Conservation (phyloP, 108 stramenopile genomes). For the Stephanodiscus triporus region DNA sequence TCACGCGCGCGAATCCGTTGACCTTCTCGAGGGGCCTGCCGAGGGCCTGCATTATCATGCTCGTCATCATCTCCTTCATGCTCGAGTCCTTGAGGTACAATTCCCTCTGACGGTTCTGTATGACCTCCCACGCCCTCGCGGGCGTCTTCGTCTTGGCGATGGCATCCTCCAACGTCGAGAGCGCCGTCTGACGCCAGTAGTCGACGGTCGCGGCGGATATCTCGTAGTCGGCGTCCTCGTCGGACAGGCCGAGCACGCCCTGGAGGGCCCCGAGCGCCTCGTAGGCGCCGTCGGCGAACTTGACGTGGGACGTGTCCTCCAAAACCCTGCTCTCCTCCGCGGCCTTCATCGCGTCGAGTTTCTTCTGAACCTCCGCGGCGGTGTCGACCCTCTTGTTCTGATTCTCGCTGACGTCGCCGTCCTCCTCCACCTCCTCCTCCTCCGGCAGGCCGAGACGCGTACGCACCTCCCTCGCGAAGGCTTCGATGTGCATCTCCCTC, state of each 20-base stretch:
- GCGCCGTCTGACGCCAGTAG: slow-evolving; percentile 69
- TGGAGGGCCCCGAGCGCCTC: slow-evolving; percentile 69
- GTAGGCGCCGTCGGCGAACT: slow-evolving; percentile 68
- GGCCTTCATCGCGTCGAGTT: slow-evolving; percentile 29
- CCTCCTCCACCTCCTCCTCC: slow-evolving; percentile 45
- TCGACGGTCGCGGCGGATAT: slow-evolving; percentile 66
- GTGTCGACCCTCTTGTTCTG: slow-evolving; percentile 36
- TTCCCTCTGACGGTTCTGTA: slow-evolving; percentile 68
- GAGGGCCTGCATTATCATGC: slow-evolving; percentile 79
- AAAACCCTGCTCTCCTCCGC: slow-evolving; percentile 27
- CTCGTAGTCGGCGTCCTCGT: slow-evolving; percentile 66
- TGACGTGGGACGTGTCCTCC: slow-evolving; percentile 46
- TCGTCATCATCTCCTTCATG: slow-evolving; percentile 60
- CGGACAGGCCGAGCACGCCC: slow-evolving; percentile 68
- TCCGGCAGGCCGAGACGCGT: slow-evolving; percentile 62
- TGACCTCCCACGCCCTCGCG: slow-evolving; percentile 71
- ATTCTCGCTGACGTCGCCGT: slow-evolving; percentile 31
- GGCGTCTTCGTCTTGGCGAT: slow-evolving; percentile 51
- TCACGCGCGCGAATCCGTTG: slow-evolving; percentile 73
- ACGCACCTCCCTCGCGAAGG: slow-evolving; percentile 74
- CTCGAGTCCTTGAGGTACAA: slow-evolving; percentile 63
- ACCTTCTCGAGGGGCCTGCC: slow-evolving; percentile 75
- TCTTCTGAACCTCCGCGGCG: slow-evolving; percentile 19
- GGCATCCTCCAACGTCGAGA: slow-evolving; percentile 61
- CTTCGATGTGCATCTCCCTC: slow-evolving; percentile 69